Evolutionary conservation across 495 filamentous ascomycete species (phyloP), one percentile per base, ranked within the genome.

Genomic region (Parmelia sp.): DNA sequence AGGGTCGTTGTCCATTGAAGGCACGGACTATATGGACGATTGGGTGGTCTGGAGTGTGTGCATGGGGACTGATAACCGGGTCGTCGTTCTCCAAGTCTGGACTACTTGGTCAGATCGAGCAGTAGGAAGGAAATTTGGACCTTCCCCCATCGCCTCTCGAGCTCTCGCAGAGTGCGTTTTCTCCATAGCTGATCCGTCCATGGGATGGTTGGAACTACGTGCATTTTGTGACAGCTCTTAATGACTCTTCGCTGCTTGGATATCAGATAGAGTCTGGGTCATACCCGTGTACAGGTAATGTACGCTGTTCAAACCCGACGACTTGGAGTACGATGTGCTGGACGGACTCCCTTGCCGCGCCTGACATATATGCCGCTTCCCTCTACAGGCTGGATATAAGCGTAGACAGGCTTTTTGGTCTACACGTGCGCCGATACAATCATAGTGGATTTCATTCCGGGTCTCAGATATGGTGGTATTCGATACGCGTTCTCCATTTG

Each of bases 1-100:
- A 62, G 69, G 53, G 62, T 66, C n/a, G 35, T 63, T 42, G 27
- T 63, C 27, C 39, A 63, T 14, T 57, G 21, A 36, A 12, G n/a
- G 12, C 11, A 21, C 15, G 35, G 39, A 47, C n/a, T 14, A 12
- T 42, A 45, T 19, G n/a, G 37, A 36, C 4, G n/a, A 29, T 47
- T 21, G 10, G 53, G 27, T 17, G 39, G 39, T 42, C 39, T 42
- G 39, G 39, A 8, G 35, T 36, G 35, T 36, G 25, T 49, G 45
- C 9, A 25, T 49, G n/a, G 21, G 14, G n/a, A 25, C 3, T 49
- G 45, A 14, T 27, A 27, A 23, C 45, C n/a, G 23, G 7, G 45
- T 25, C 10, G 45, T 25, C 10, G 45, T 49, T 25, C 10, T 25
- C 23, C 5, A 49, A 25, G 45, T 12, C n/a, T 25, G 10, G 1